Conservation (phyloP, 208 protist species). For the Crithidia fasciculata region DNA sequence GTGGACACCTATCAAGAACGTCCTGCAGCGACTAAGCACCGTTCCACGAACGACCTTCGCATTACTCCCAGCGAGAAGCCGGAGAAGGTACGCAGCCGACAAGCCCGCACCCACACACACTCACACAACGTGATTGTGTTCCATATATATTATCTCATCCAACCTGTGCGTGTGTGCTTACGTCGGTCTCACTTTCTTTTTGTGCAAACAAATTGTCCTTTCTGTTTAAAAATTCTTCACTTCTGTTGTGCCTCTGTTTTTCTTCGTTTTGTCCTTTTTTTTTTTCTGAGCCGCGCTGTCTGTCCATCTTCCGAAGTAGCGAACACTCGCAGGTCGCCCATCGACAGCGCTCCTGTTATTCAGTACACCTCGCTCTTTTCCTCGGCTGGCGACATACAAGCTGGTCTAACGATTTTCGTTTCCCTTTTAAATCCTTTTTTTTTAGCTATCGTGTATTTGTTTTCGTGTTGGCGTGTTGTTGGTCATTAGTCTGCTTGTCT, state of each 20-base stretch:
- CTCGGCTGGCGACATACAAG: neutral
- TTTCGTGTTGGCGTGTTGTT: no score
- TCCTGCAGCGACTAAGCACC: no score
- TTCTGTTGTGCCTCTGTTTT: neutral
- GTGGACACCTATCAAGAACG: neutral
- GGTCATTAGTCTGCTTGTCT: no score
- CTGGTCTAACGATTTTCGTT: no score
- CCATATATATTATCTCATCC: neutral
- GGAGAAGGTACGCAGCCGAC: neutral
- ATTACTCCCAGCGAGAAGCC: no score
- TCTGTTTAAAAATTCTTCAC: neutral
- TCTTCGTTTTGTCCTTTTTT: constrained; percentile 7
- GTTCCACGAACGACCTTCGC: no score
- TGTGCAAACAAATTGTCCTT: neutral
- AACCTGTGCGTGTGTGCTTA: no score
- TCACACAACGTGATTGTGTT: neutral
- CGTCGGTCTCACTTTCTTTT: neutral
- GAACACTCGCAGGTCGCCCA: neutral
- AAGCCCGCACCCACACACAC: neutral
- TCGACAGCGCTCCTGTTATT: neutral
- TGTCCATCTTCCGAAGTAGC: neutral
- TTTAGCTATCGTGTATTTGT: no score
- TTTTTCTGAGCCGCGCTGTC: neutral
- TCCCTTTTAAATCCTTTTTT: no score
- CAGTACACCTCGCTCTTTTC: neutral